phyloP scores from a whole-genome alignment of 768 basidiomycete species.

The Termitomyces sp. region DNA sequence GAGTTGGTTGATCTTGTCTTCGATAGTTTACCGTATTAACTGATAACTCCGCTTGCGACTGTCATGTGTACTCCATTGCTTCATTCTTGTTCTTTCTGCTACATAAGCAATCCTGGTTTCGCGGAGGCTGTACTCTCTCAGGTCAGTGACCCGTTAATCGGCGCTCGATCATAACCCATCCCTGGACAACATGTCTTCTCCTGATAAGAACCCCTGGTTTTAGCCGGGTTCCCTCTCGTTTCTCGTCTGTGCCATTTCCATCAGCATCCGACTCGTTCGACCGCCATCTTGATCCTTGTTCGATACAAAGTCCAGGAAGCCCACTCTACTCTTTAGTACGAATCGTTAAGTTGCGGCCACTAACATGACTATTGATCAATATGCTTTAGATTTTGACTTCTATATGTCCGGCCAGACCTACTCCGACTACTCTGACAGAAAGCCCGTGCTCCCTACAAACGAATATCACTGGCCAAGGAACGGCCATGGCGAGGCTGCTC shows the following conservation, averaged over 20 bases:
- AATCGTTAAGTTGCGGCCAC: not conserved
- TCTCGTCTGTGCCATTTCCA: not conserved
- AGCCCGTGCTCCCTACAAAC: not conserved
- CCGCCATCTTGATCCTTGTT: not conserved
- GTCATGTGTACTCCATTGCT: conserved; percentile 20
- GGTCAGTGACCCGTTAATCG: conserved; percentile 13
- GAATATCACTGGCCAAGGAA: not conserved
- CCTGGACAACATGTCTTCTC: conserved; percentile 22
- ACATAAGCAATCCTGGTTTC: conserved; percentile 16
- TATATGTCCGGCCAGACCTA: conserved; percentile 9
- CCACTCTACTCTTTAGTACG: conserved; percentile 4
- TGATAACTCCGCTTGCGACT: conserved; percentile 15
- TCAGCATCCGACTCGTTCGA: not conserved
- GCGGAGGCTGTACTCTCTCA: conserved; percentile 30
- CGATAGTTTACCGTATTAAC: conserved; percentile 1
- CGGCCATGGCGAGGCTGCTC: not conserved
- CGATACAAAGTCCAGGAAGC: conserved; percentile 8
- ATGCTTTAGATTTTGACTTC: conserved; percentile 6
- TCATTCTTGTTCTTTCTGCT: conserved; percentile 18
- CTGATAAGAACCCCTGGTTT: conserved; percentile 24
- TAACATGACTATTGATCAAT: not conserved
- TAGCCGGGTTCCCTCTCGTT: conserved; percentile 4
- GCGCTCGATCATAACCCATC: conserved; percentile 26
- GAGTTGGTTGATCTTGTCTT: conserved; percentile 8
- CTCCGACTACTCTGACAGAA: conserved; percentile 4